Evolutionary conservation across 805 yeast genomes (phyloP).

Genomic region (Candida adriatica): DNA sequence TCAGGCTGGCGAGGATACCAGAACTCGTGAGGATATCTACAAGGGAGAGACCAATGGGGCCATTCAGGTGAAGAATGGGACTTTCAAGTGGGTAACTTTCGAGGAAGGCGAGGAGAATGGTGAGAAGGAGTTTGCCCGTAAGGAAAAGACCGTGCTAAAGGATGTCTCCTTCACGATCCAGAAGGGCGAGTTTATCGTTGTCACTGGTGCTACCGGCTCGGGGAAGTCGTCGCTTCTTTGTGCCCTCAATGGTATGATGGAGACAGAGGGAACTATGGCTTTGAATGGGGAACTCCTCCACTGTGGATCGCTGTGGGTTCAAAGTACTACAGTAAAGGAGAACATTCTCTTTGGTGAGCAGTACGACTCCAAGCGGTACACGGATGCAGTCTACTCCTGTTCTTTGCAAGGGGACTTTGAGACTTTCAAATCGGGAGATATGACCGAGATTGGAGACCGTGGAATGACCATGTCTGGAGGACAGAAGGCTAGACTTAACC

Average conservation of each 20-base stretch:
- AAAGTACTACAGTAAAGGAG: slow-evolving; percentile 67
- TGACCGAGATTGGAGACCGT: slow-evolving; percentile 75
- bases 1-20: slow-evolving; percentile 37
- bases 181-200: slow-evolving; percentile 64
- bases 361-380: slow-evolving; percentile 43
- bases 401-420: slow-evolving; percentile 56
- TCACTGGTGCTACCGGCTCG: slow-evolving; percentile 76
- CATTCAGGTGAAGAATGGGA: slow-evolving; percentile 41
- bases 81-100: slow-evolving; percentile 58
- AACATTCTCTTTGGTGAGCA: slow-evolving; percentile 63
- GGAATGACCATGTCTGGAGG: slow-evolving; percentile 80
- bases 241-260: slow-evolving; percentile 69
- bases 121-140: not conserved
- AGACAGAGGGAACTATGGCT: slow-evolving; percentile 34
- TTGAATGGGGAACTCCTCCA: slow-evolving; percentile 44
- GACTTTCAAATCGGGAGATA: slow-evolving; percentile 64
- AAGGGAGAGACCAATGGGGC: slow-evolving; percentile 29
- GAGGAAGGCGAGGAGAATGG: slow-evolving; percentile 2
- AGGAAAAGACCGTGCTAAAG: slow-evolving; percentile 19
- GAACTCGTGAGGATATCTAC: slow-evolving; percentile 16
- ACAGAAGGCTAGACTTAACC: slow-evolving; percentile 56
- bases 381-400: slow-evolving; percentile 52
- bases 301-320: slow-evolving; percentile 74
- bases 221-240: slow-evolving; percentile 70
- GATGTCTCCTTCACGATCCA: slow-evolving; percentile 45